Base-by-base conservation (phyloP, 129 eudicot species). In the Escallonia rubra region DNA sequence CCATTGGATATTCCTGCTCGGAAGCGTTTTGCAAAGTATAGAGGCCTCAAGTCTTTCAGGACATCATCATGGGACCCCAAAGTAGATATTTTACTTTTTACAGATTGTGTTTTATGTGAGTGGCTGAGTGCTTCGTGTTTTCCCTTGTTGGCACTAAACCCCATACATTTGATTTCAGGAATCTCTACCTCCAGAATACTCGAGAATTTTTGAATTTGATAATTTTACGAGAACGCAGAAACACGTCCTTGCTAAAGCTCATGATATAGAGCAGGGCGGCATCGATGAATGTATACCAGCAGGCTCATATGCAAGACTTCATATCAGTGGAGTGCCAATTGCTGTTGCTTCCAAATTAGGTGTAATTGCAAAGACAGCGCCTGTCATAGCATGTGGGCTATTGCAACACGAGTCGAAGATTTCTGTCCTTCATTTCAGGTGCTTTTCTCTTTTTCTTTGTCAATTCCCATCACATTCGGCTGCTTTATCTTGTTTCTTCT, bases 361-460 rank as follows among this genome's bases (percentile, higher is more conserved):
- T 65, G 2, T 34, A 59, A 16, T 68, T 56, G 73, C 80, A 0
- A 93, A 82, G 64, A 74, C 56, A 4, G 66, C 69, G 76, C 99
- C 98, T 4, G 79, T 89, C 39, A 76, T 85, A 59, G 79, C 95
- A 51, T 86, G 86, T 79, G 99, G 96, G 52, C 88, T 93, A 57
- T 71, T 89, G 70, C 99, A 86, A 67, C 99, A 93, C 39, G 96
- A 93, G 78, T 89, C 99, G 41, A 93, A 93, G 70, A 79, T 93
- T 47, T 93, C 98, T 52, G 96, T 93, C 41, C 95, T 93, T 71
- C 99, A 93, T 63, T 93, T 93, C 78, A 93, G 96, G 99, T 92
- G 75, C 64, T 15, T 67, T 56, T 6, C 43, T 38, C 10, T 44
- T 65, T 34, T 4, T 57, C 11, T 57, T 23, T 43, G 46, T 16